Evolutionary conservation across 345 rosid genomes (phyloP).

Genomic region (Stellera chamaejasme): DNA sequence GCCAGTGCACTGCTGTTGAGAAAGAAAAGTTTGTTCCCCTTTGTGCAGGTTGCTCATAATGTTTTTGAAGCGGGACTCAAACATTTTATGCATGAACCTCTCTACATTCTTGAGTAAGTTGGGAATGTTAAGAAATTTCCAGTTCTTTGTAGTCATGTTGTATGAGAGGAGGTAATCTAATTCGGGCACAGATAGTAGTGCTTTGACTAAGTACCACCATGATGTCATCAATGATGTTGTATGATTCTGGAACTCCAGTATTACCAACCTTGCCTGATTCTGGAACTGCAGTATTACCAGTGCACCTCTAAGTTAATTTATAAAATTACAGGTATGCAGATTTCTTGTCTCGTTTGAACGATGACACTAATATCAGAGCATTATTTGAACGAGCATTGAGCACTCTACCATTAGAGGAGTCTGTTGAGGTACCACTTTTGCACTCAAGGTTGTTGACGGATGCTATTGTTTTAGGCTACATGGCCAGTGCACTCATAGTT

Average conservation of each 20-base stretch:
- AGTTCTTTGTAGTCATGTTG: too few relatives aligned
- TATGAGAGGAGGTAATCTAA: too few relatives aligned
- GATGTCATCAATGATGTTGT: too few relatives aligned
- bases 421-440: slow-evolving; percentile 60
- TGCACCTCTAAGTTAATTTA: not conserved
- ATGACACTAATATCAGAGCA: slow-evolving; percentile 89
- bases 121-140: too few relatives aligned
- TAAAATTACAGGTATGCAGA: slow-evolving; percentile 67
- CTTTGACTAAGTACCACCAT: too few relatives aligned
- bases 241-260: too few relatives aligned
- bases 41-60: slow-evolving; percentile 76
- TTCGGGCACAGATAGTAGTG: too few relatives aligned
- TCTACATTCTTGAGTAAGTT: slow-evolving; percentile 84
- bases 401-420: slow-evolving; percentile 74
- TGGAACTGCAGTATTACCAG: too few relatives aligned
- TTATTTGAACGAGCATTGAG: slow-evolving; percentile 91
- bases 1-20: too few relatives aligned
- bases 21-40: slow-evolving; percentile 5
- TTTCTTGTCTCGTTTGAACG: slow-evolving; percentile 87
- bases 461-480: too few relatives aligned
- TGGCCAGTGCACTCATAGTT: too few relatives aligned
- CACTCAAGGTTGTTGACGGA: not conserved
- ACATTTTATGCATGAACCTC: slow-evolving; percentile 89
- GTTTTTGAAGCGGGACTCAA: slow-evolving; percentile 92
- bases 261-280: too few relatives aligned